phyloP scores from a whole-genome alignment of 345 rosid genomes.

The Lagerstroemia speciosa region DNA sequence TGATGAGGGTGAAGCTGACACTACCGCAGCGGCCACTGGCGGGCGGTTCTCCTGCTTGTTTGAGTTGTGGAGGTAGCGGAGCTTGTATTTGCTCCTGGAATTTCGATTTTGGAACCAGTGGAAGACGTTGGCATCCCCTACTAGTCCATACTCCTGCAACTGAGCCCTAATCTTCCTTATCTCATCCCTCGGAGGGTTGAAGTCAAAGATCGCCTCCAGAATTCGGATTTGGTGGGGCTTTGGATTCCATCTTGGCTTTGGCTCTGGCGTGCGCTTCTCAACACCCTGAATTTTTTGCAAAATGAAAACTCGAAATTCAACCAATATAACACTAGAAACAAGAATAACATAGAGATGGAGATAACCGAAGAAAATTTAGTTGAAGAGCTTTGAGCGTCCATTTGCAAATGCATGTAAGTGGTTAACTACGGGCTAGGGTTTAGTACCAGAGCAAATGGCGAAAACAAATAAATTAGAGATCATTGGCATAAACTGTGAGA shows the following conservation, averaged over 20 bases:
- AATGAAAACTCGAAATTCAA: neutral
- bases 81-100: conserved; percentile 93
- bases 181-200: conserved; percentile 97
- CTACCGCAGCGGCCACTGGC: conserved; percentile 5
- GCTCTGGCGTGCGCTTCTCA: conserved; percentile 94
- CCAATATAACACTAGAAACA: neutral
- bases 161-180: conserved; percentile 83
- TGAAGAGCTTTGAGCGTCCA: neutral
- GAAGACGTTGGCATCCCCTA: conserved; percentile 95
- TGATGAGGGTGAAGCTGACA: conserved; percentile 9
- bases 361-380: no score
- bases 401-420: neutral
- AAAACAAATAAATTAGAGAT: neutral
- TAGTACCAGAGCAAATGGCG: neutral
- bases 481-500: no score
- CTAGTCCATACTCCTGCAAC: conserved; percentile 91
- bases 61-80: conserved; percentile 62
- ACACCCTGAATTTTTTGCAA: conserved; percentile 33
- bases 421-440: neutral
- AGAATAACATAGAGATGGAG: neutral
- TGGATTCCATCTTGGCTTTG: conserved; percentile 99
- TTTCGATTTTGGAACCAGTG: conserved; percentile 99
- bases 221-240: conserved; percentile 96
- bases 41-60: conserved; percentile 36
- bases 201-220: conserved; percentile 89